phyloP scores from a whole-genome alignment of 306 rosid genomes.

The Prunus fruticosa region DNA sequence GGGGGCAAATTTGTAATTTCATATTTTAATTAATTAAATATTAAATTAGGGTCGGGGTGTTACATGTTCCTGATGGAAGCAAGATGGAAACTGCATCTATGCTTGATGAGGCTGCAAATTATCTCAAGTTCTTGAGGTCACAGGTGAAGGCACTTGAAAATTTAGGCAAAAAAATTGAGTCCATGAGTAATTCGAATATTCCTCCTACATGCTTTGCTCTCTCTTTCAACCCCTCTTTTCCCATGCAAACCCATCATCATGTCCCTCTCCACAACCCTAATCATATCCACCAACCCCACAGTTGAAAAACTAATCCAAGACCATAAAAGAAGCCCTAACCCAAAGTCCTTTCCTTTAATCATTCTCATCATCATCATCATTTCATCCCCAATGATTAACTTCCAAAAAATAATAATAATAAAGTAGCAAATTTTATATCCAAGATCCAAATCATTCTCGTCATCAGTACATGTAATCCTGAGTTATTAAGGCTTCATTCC shows the following conservation, averaged over 20 bases:
- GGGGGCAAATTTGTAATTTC: no score
- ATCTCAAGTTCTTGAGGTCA: constrained; percentile 78
- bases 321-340: constrained; percentile 12
- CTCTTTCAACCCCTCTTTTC: constrained; percentile 86
- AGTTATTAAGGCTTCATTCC: constrained; percentile 25
- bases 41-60: no score
- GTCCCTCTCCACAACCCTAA: constrained; percentile 41
- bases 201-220: constrained; percentile 60
- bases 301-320: constrained; percentile 14
- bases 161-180: constrained; percentile 64
- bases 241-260: constrained; percentile 53
- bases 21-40: no score
- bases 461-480: constrained; percentile 22
- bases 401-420: neutral
- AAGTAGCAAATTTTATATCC: constrained; percentile 8
- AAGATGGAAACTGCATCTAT: constrained; percentile 98
- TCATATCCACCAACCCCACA: constrained; percentile 32
- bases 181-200: constrained; percentile 39
- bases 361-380: constrained; percentile 30
- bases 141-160: constrained; percentile 76
- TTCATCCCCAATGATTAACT: constrained; percentile 41
- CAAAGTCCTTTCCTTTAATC: constrained; percentile 35
- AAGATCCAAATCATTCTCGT: constrained; percentile 28
- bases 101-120: constrained; percentile 96
- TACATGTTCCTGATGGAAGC: constrained; percentile 73